A percentile compares a stretch with the other conserved stretches of the same genome.
Conservation (phyloP, 768 basidiomycete species). For the Boletus reticuloceps region DNA sequence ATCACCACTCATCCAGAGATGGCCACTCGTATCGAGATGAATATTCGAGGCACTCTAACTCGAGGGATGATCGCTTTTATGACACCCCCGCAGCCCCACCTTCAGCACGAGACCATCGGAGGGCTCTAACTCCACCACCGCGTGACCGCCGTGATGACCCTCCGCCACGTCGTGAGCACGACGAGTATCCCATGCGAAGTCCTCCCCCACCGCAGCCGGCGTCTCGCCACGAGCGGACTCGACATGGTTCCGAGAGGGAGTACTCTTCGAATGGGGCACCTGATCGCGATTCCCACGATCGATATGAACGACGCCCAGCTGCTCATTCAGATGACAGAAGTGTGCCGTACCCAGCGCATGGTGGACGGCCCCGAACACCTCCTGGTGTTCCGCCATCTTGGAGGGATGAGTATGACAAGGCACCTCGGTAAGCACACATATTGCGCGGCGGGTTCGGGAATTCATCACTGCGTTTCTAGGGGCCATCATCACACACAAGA, state of each 20-base stretch:
- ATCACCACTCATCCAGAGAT: slow-evolving; percentile 38
- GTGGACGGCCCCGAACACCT: slow-evolving; percentile 52
- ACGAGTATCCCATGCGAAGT: slow-evolving; percentile 65
- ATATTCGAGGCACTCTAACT: slow-evolving; percentile 41
- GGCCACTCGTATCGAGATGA: slow-evolving; percentile 53
- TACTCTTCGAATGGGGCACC: slow-evolving; percentile 44
- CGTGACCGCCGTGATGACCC: slow-evolving; percentile 68
- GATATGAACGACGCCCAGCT: slow-evolving; percentile 50
- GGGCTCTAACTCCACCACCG: slow-evolving; percentile 60
- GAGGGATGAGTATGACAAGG: slow-evolving; percentile 60
- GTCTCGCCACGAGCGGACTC: slow-evolving; percentile 54
- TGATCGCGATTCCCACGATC: slow-evolving; percentile 56
- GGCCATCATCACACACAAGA: slow-evolving; percentile 20
- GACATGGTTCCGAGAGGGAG: slow-evolving; percentile 37
- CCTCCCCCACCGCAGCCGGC: slow-evolving; percentile 42
- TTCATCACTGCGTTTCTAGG: slow-evolving; percentile 4
- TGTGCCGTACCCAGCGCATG: slow-evolving; percentile 40
- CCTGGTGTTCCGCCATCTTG: slow-evolving; percentile 56
- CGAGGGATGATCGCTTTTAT: slow-evolving; percentile 59
- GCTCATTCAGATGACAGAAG: slow-evolving; percentile 42
- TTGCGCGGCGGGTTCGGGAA: not conserved
- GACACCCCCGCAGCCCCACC: slow-evolving; percentile 40
- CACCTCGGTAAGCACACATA: slow-evolving; percentile 44
- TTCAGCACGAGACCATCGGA: slow-evolving; percentile 53
- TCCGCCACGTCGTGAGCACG: slow-evolving; percentile 58